A percentile compares a stretch with the other conserved stretches of the same genome.
Conservation (phyloP, 75 land plant species). For the Cryptomeria japonica region DNA sequence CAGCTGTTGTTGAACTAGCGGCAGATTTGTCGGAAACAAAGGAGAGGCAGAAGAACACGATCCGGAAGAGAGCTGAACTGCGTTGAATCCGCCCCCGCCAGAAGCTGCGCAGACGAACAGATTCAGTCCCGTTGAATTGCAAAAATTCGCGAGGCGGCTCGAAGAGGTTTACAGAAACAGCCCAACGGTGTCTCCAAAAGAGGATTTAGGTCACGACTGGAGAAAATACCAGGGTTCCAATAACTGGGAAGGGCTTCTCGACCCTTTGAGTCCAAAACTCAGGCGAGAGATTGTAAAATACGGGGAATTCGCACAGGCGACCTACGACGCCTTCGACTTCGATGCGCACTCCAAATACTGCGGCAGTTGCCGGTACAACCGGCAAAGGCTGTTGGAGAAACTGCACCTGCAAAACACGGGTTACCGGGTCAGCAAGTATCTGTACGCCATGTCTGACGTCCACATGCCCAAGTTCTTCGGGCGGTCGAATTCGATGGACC, state of each 20-base stretch:
- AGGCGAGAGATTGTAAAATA: slow-evolving; percentile 67
- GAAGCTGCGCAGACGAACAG: neutral
- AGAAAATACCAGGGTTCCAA: slow-evolving; percentile 60
- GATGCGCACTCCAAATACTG: too few relatives aligned
- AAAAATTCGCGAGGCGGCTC: neutral
- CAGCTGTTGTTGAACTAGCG: neutral
- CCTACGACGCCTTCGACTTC: too few relatives aligned
- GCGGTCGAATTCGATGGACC: slow-evolving; percentile 34
- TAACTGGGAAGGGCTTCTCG: slow-evolving; percentile 72
- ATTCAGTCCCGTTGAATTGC: neutral
- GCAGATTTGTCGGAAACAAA: neutral
- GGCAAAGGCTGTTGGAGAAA: slow-evolving; percentile 38
- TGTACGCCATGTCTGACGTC: slow-evolving; percentile 73
- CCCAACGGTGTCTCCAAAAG: neutral
- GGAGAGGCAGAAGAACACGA: neutral
- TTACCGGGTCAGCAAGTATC: slow-evolving; percentile 65
- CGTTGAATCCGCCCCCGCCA: neutral
- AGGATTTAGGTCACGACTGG: slow-evolving; percentile 26
- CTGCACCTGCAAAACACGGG: slow-evolving; percentile 48
- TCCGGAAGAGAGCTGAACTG: neutral
- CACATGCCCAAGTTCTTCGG: slow-evolving; percentile 61
- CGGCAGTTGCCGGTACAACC: slow-evolving; percentile 31
- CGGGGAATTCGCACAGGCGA: slow-evolving; percentile 66
- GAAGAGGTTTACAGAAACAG: neutral
- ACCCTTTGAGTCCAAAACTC: slow-evolving; percentile 65